Evolutionary conservation across 306 rosid genomes (phyloP), one percentile per base, ranked within the genome.

Genomic region (Lagenaria siceraria): DNA sequence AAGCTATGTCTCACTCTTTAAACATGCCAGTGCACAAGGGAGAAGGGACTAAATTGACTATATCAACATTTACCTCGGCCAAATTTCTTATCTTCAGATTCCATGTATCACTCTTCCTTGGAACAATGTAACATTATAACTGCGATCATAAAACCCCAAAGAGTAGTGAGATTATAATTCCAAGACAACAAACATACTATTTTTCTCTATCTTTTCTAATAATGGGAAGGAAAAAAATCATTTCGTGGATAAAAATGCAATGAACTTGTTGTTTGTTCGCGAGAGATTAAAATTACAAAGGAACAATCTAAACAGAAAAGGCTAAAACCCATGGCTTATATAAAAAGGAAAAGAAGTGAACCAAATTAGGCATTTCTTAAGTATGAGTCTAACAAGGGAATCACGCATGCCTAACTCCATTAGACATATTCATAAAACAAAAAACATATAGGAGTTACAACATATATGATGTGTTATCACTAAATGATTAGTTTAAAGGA

Each of bases 71-170:
- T 73, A 73, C 77, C 77, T 73, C 19, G 77, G 46, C 77, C 77
- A 18, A 73, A 73, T 27, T 73, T 73, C 62, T 73, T 73, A 29
- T 73, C 62, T 73, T 73, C 77, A 73, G 77, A 51, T 51, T 73
- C 77, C 77, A 73, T 73, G 77, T 29, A 73, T 73, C 77, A 73
- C 40, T 51, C 10, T 73, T 73, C 77, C 61, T 35, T 27, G 62
- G 27, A 29, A 31, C 62, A 73, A 73, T 73, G 62, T 73, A 51
- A 73, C 77, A 73, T 73, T 73, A 73, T 72, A 18, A 29, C 77
- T 73, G 77, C 61, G 19, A 73, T 51, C 18, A 18, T 27, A 51
- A 29, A 33, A 29, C 3, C 38, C 38, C 18, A 71, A 51, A 19
- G 14, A 12, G 43, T n/a, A 17, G 62, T 18, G 43, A 73, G 46